Base-by-base conservation (phyloP, 192 early-diverging fungal species). In the Coemansia erecta region DNA sequence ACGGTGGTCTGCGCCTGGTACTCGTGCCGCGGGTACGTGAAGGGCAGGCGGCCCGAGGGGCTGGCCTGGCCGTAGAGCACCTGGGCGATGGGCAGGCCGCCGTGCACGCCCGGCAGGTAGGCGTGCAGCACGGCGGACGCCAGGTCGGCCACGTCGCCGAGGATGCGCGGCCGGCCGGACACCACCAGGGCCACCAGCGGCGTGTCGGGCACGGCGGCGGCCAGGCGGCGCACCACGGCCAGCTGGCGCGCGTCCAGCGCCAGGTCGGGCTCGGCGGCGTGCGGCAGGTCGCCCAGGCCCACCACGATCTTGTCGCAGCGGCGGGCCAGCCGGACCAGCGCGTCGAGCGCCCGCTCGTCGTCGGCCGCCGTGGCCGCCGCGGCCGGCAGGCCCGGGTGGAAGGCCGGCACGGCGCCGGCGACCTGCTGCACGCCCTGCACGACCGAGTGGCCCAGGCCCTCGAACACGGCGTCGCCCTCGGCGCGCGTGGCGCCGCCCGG, bases 91-190 rank as follows among this genome's bases (percentile, higher is more conserved):
- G 86, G 82, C 15, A 63, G 50, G 47, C 84, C 86, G 39, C 72
- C 86, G 63, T 84, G 84, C 24, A 81, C 71, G 21, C 86, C 86
- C 3, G 85, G 86, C 19, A 84, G 43, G 50, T 84, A 84, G 0
- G 81, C 66, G 43, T 72, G 64, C 11, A 88, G 53, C 5, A 86
- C 60, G 3, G 80, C 81, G 24, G 68, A 60, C 15, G 83, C 79
- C 0, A 54, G 19, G 2, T 68, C 73, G 50, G 56, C 70, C 4
- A 80, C 58, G 9, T 82, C 66, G 26, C 73, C 46, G 0, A 88
- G 60, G 31, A 83, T 68, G 24, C 84, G 73, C 4, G 86, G 86
- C 4, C 86, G 82, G 15, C 83, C 84, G 31, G 77, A 63, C 0
- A 86, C 77, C 0, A 87, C 72, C 37, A 87, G 55, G 2, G 72